phyloP scores from a whole-genome alignment of 2,329 filamentous ascomycete genomes.

The Colletotrichum lupini region DNA sequence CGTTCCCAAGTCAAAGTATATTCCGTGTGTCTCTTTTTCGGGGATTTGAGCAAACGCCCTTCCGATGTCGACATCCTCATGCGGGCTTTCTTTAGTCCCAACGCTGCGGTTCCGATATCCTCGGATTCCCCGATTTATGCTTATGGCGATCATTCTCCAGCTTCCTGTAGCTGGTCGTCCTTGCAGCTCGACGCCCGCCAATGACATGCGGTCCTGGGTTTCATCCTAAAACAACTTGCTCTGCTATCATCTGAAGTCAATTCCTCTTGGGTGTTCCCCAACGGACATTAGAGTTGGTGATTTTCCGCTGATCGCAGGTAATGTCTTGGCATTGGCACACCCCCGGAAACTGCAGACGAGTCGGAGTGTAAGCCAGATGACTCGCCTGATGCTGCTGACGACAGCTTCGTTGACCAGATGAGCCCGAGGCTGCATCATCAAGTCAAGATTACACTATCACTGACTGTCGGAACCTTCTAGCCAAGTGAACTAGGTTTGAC shows the following conservation, averaged over 20 bases:
- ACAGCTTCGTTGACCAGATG: neutral
- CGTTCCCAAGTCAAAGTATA: neutral
- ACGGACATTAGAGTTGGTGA: neutral
- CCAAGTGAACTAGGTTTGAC: neutral
- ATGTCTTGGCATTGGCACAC: neutral
- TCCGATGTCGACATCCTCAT: neutral
- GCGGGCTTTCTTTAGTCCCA: neutral
- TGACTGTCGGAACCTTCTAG: neutral
- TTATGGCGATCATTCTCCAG: neutral
- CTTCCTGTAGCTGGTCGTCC: neutral
- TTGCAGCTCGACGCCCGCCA: neutral
- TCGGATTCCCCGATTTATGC: neutral
- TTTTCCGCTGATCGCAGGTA: neutral
- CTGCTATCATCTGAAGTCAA: neutral
- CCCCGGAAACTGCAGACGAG: neutral
- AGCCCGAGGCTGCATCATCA: neutral
- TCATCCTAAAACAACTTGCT: slow-evolving; percentile 12
- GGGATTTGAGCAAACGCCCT: neutral
- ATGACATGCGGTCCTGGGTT: neutral
- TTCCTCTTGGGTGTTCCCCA: neutral
- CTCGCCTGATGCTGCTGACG: neutral
- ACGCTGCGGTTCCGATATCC: neutral
- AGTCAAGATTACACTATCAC: neutral
- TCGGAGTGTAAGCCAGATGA: neutral
- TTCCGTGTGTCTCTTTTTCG: neutral